Conservation (phyloP, 176 grass and related monocot genomes). For the Leersia perrieri region DNA sequence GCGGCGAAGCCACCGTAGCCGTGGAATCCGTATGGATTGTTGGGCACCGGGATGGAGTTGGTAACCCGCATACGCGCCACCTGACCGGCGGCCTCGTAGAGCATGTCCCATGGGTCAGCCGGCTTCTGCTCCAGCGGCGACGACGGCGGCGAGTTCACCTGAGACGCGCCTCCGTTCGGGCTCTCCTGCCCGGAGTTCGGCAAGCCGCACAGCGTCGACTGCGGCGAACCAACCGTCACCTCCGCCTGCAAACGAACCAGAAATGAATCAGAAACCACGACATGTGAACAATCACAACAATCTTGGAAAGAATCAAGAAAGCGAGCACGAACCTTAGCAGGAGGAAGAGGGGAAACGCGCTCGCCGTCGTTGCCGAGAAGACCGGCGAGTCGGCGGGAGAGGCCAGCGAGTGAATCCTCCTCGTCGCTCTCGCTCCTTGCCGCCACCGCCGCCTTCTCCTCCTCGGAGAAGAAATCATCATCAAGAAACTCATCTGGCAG, state of each 20-base stretch:
- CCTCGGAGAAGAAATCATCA: slow-evolving; percentile 71
- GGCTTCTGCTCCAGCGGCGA: slow-evolving; percentile 60
- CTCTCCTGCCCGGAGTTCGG: slow-evolving; percentile 56
- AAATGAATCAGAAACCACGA: background rate
- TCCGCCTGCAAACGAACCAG: background rate
- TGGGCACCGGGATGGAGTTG: slow-evolving; percentile 11
- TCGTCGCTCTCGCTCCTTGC: slow-evolving; percentile 62
- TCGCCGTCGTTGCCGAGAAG: slow-evolving; percentile 12
- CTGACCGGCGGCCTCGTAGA: slow-evolving; percentile 63
- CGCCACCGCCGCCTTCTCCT: slow-evolving; percentile 64
- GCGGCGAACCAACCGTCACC: slow-evolving; percentile 53
- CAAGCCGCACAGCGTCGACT: slow-evolving; percentile 65
- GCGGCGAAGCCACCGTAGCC: background rate
- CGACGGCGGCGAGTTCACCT: slow-evolving; percentile 67
- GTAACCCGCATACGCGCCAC: slow-evolving; percentile 51
- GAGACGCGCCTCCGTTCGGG: slow-evolving; percentile 51
- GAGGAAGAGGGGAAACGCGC: accelerated
- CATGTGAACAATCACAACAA: accelerated
- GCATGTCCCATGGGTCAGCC: slow-evolving; percentile 54
- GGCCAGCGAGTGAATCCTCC: slow-evolving; percentile 42
- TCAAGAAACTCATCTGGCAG: slow-evolving; percentile 70
- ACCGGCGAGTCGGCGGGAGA: slow-evolving; percentile 29
- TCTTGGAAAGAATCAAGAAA: background rate
- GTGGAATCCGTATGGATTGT: background rate
- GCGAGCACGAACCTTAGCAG: slow-evolving; percentile 29